These are phyloP conservation scores for Leucoagaricus sp. DNA, from an alignment of 1,284 basidiomycete species.

Conservation along the genomic window DNA sequence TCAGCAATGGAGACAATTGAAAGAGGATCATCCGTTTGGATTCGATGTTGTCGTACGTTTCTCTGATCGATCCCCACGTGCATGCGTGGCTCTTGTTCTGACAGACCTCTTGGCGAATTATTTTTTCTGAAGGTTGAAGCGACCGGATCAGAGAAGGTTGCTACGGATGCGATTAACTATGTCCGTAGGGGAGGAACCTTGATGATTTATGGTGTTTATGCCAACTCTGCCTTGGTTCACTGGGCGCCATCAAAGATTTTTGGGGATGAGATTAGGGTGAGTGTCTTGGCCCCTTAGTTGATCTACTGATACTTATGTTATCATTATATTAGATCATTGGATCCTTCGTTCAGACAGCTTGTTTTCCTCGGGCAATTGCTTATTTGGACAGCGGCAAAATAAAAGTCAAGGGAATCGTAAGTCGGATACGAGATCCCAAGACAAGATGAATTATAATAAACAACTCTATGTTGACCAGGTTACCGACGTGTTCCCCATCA, in stretches of 20 bases:
- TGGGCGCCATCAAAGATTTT: slow-evolving; percentile 88
- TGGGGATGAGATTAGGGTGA: slow-evolving; percentile 80
- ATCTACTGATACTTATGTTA: neutral
- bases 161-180: slow-evolving; percentile 81
- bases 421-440: slow-evolving; percentile 15
- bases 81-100: too few relatives aligned
- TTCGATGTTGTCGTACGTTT: slow-evolving; percentile 78
- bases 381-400: slow-evolving; percentile 86
- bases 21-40: slow-evolving; percentile 78
- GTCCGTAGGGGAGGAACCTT: slow-evolving; percentile 79
- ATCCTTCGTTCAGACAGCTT: slow-evolving; percentile 83
- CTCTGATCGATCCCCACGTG: slow-evolving; percentile 8
- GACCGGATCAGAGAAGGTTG: slow-evolving; percentile 80
- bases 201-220: slow-evolving; percentile 77
- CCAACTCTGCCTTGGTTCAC: slow-evolving; percentile 72
- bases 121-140: slow-evolving; percentile 64
- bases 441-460: neutral
- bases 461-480: slow-evolving; percentile 37
- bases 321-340: slow-evolving; percentile 76
- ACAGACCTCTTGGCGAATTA: too few relatives aligned
- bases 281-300: neutral
- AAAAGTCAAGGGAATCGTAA: slow-evolving; percentile 80
- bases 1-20: slow-evolving; percentile 79
- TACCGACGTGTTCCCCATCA: slow-evolving; percentile 74
- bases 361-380: slow-evolving; percentile 87